Base-by-base conservation (phyloP, 1,284 basidiomycete genomes). In the Malassezia caprae region DNA sequence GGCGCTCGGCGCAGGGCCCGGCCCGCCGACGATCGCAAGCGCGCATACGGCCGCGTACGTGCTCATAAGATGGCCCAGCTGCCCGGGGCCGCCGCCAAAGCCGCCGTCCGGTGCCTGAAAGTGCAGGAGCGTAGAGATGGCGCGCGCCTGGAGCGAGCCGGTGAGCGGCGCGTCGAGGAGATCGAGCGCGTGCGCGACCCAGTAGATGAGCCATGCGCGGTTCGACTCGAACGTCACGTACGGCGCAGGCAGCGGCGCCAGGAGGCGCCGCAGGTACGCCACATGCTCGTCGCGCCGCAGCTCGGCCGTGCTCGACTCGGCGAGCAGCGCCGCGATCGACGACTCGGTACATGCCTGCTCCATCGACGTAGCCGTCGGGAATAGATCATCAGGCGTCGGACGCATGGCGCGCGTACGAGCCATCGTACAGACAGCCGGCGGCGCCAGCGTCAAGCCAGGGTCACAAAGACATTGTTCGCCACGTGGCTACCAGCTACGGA, bases 41-140 rank as follows among this genome's bases (percentile, higher is more conserved):
- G 88, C 79, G 62, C 83, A 88, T 3, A 96, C 82, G 0, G 90
- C 79, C 0, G 91, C 90, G 73, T 96, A 98, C 0, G 88, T 96
- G 0, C 90, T 83, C 8, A 98, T 80, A 2, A 96, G 77, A 76
- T 98, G 94, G 0, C 88, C 80, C 0, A 84, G 79, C 69, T 98
- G 94, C 2, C 86, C 83, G 0, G 90, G 87, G 0, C 93, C 91
- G 31, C 91, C 93, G 8, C 84, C 83, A 72, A 96, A 96, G 1
- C 93, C 93, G 1, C 90, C 91, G 3, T 53, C 56, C 1, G 44
- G 28, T 8, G 42, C 51, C 41, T 75, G 74, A 47, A 69, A 75
- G 26, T 64, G 65, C 27, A 76, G 51, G 11, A 76, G 55, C 15
- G 74, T 75, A 0, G 63, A 51, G 26, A 73, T 68, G 27, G 72